Evolutionary conservation across 352 stramenopile genomes (phyloP).

Genomic region (Phytophthora syringae): DNA sequence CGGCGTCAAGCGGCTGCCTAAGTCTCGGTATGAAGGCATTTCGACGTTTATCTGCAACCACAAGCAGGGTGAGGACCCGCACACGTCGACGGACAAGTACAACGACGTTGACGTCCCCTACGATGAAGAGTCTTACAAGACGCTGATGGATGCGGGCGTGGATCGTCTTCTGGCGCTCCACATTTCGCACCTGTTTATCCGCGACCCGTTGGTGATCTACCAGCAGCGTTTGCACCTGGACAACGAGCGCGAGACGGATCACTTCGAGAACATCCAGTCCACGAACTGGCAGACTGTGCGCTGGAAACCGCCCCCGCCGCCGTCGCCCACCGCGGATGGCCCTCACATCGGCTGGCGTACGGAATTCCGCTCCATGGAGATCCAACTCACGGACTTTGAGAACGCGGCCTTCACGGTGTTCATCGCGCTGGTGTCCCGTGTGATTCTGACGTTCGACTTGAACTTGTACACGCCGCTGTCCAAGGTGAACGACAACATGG

Average conservation of each 20-base stretch:
- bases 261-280: constrained; percentile 99
- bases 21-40: constrained; percentile 94
- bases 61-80: constrained; percentile 82
- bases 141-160: constrained; percentile 91
- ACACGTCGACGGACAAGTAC: constrained; percentile 84
- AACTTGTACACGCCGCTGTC: constrained; percentile 99
- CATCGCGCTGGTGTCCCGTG: constrained; percentile 96
- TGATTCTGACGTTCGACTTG: constrained; percentile 99
- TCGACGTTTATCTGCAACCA: constrained; percentile 92
- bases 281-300: constrained; percentile 99
- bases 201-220: constrained; percentile 97
- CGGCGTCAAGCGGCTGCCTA: constrained; percentile 93
- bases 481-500: constrained; percentile 99
- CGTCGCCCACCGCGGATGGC: constrained; percentile 31
- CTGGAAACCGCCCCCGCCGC: constrained; percentile 98
- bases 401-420: constrained; percentile 99
- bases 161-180: constrained; percentile 97
- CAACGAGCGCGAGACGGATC: constrained; percentile 89
- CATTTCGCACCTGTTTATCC: constrained; percentile 99
- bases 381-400: constrained; percentile 99
- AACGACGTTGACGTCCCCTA: constrained; percentile 96
- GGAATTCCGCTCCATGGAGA: constrained; percentile 99
- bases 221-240: constrained; percentile 88
- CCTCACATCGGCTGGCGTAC: constrained; percentile 87
- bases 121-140: constrained; percentile 94